phyloP scores from a whole-genome alignment of 164 flowering plant species.

The Annona cherimola region DNA sequence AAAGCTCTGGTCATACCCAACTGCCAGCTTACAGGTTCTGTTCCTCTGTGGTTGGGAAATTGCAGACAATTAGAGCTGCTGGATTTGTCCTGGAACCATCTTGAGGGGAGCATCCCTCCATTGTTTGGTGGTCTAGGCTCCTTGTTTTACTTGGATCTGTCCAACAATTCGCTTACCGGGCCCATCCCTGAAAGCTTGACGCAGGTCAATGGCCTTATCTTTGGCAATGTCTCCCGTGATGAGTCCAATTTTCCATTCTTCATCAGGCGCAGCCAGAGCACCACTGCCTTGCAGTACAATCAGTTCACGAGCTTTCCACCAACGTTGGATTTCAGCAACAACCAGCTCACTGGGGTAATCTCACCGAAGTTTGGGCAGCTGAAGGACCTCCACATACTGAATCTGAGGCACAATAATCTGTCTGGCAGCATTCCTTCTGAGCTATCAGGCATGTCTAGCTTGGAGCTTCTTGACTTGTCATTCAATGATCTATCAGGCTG shows the following conservation, averaged over 20 bases:
- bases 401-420: conserved; percentile 15
- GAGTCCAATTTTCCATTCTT: conserved; percentile 1
- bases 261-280: conserved; percentile 20
- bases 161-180: conserved; percentile 16
- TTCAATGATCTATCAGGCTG: conserved; percentile 21
- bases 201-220: background rate
- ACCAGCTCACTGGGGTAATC: conserved; percentile 14
- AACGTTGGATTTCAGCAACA: conserved; percentile 11
- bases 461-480: conserved; percentile 24
- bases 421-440: conserved; percentile 13
- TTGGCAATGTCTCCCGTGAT: background rate
- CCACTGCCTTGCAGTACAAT: conserved; percentile 9
- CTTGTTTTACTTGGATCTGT: conserved; percentile 19
- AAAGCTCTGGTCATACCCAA: conserved; percentile 49
- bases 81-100: conserved; percentile 60
- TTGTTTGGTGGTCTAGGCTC: conserved; percentile 28
- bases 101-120: conserved; percentile 43
- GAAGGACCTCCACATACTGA: conserved; percentile 14
- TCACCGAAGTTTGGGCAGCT: conserved; percentile 17
- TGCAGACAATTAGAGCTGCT: conserved; percentile 37
- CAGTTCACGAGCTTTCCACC: conserved; percentile 19
- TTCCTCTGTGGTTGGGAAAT: conserved; percentile 12
- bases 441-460: conserved; percentile 21
- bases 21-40: conserved; percentile 25
- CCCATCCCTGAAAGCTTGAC: conserved; percentile 15